phyloP scores from a whole-genome alignment of 2,329 filamentous ascomycete genomes.

The Neofusicoccum parvum region DNA sequence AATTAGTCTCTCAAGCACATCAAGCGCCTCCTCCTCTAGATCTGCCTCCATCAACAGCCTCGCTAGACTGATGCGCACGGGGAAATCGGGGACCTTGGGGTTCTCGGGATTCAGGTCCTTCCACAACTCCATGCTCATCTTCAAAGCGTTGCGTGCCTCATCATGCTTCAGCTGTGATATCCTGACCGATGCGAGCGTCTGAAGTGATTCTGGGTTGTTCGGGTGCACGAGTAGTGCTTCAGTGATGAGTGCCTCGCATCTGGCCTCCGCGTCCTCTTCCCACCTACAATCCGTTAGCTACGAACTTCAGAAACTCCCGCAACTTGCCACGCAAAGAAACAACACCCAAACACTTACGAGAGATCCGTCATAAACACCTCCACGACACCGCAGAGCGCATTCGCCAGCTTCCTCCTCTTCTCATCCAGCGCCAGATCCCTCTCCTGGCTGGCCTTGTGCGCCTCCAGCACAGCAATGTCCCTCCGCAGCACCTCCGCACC shows the following conservation, averaged over 20 bases:
- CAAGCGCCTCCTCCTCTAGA: constrained; percentile 80
- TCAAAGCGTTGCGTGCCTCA: constrained; percentile 78
- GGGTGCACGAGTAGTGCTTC: constrained; percentile 87
- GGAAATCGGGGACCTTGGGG: constrained; percentile 77
- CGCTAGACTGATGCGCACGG: constrained; percentile 79
- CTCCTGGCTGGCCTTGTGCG: constrained; percentile 44
- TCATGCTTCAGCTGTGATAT: constrained; percentile 81
- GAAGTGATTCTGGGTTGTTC: constrained; percentile 82
- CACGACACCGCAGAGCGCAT: constrained; percentile 88
- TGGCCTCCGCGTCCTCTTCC: constrained; percentile 86
- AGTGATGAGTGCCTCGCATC: constrained; percentile 85
- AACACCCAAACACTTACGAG: constrained; percentile 59
- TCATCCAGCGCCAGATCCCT: constrained; percentile 56
- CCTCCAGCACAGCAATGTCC: constrained; percentile 67
- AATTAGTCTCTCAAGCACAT: constrained; percentile 81
- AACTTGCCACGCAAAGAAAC: too few relatives aligned
- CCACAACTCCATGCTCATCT: constrained; percentile 81
- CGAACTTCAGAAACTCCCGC: not conserved
- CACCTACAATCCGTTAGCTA: constrained; percentile 45
- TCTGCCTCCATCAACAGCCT: constrained; percentile 87
- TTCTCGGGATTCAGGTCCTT: constrained; percentile 74
- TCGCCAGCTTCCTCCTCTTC: constrained; percentile 79
- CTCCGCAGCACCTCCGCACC: constrained; percentile 73
- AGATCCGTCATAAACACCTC: constrained; percentile 99
- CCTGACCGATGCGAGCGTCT: constrained; percentile 90